Evolutionary conservation across 2,329 filamentous ascomycete genomes (phyloP), one percentile per base, ranked within the genome.

Genomic region (Cercospora sp.): DNA sequence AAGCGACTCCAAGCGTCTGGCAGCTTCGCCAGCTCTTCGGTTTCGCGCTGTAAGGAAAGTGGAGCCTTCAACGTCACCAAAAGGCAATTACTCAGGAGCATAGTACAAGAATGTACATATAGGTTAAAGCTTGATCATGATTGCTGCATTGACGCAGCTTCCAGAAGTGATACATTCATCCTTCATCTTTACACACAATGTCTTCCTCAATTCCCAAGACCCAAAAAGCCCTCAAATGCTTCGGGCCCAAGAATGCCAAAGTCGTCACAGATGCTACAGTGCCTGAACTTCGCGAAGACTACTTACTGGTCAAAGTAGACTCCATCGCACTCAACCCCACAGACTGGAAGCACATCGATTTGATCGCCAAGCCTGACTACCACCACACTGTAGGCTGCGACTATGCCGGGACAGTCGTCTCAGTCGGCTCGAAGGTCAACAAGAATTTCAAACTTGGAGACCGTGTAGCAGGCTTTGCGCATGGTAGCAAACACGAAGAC

Each of bases 281-380:
- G 18, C 71, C 71, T n/a, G 45, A 55, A 33, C 31, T 23, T 18
- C 65, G 65, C 51, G 13, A 42, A 10, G 63, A 61, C 28, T 72
- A 71, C 53, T 42, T 86, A 30, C 79, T 85, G 8, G 81, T 87
- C 63, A 85, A 84, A 73, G 83, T 80, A 5, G 78, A 79, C n/a
- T 79, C 80, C 2, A 61, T 74, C 20, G 72, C 71, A 40, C 63
- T 72, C 6, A 74, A 75, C 69, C 85, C 85, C 1, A 85, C 84
- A 0, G 86, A 87, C 73, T 86, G 82, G 82, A 86, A 86, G 73
- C 81, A 83, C 69, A 73, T 85, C 51, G 78, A 79, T 6, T 60
- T 68, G 23, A 48, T 70, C 60, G 66, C 76, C 1, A 68, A 75
- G 1, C 73, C 74, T 0, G 73, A 76, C 0, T 83, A 71, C 31